phyloP scores from a whole-genome alignment of 768 basidiomycete genomes.

The Hortiboletus campestris region DNA sequence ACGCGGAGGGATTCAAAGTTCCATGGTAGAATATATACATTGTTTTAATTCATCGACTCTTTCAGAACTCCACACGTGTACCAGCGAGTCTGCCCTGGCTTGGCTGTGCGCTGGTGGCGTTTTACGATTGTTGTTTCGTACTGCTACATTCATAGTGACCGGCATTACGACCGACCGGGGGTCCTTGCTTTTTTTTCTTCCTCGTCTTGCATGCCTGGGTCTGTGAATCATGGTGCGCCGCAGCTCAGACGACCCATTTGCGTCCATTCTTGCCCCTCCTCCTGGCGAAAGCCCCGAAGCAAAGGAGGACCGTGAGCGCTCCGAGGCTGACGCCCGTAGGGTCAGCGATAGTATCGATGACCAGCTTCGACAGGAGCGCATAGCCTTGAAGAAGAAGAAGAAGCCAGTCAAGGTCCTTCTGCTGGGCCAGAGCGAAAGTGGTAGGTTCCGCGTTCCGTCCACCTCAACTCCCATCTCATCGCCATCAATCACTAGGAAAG shows the following conservation, averaged over 20 bases:
- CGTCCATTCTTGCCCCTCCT: slow-evolving; percentile 60
- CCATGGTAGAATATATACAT: no score
- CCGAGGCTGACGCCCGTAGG: slow-evolving; percentile 61
- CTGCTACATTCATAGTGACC: no score
- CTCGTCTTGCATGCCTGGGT: background rate
- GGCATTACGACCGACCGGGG: no score
- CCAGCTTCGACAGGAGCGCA: slow-evolving; percentile 59
- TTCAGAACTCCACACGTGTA: no score
- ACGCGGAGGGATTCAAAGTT: no score
- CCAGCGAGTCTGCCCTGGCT: no score
- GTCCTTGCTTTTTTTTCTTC: no score
- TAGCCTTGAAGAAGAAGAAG: slow-evolving; percentile 57
- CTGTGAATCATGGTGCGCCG: slow-evolving; percentile 24
- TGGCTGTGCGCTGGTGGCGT: no score
- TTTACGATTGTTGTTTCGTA: no score
- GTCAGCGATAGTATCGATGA: slow-evolving; percentile 78
- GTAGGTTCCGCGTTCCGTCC: slow-evolving; percentile 22
- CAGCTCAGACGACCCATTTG: slow-evolving; percentile 60
- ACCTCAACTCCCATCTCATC: slow-evolving; percentile 5
- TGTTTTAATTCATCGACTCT: no score
- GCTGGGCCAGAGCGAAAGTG: slow-evolving; percentile 76
- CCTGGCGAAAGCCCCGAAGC: slow-evolving; percentile 59
- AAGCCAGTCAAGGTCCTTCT: slow-evolving; percentile 72
- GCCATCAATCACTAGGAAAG: slow-evolving; percentile 42
- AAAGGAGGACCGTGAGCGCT: slow-evolving; percentile 51